Percentiles rank a stretch among this genome's conserved stretches.
Evolutionary conservation across 805 yeast genomes (phyloP).

Genomic region (Kluyveromyces wickerhamii): DNA sequence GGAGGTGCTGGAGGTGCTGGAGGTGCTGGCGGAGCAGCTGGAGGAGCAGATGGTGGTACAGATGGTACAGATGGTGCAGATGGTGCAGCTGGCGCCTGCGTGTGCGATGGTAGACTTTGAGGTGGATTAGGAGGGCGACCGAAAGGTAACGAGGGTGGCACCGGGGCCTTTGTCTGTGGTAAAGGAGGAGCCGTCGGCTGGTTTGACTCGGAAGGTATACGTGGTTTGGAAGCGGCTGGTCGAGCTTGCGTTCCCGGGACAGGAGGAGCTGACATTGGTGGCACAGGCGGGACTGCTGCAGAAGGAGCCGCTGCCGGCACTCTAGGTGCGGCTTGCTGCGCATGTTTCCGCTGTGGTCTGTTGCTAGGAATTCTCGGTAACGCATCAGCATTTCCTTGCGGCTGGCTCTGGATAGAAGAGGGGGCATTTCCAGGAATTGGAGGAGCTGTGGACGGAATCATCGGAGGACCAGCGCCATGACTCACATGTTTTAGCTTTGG

Average conservation of each 20-base stretch:
- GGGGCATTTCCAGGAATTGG: slow-evolving; percentile 24
- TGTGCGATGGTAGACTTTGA: slow-evolving; percentile 16
- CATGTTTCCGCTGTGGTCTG: slow-evolving; percentile 4
- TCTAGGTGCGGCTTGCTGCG: slow-evolving; percentile 12
- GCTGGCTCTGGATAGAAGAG: slow-evolving; percentile 21
- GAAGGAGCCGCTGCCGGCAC: slow-evolving; percentile 3
- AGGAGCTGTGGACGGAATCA: slow-evolving; percentile 30
- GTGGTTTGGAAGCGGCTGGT: slow-evolving; percentile 16
- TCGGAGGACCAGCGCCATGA: slow-evolving; percentile 30
- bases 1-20: slow-evolving; percentile 19
- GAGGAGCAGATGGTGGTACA: slow-evolving; percentile 17
- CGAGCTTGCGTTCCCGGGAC: slow-evolving; percentile 21
- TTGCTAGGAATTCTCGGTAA: slow-evolving; percentile 19
- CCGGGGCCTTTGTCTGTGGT: slow-evolving; percentile 13
- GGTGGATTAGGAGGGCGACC: slow-evolving; percentile 23
- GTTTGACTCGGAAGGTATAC: slow-evolving; percentile 23
- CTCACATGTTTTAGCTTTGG: slow-evolving; percentile 54
- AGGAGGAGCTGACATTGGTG: slow-evolving; percentile 19
- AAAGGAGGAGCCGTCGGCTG: slow-evolving; percentile 17
- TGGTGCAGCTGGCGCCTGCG: slow-evolving; percentile 23
- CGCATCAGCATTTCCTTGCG: slow-evolving; percentile 14
- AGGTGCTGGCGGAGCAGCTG: slow-evolving; percentile 16
- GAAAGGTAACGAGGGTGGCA: slow-evolving; percentile 10
- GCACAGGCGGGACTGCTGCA: slow-evolving; percentile 9
- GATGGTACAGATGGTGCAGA: slow-evolving; percentile 15